Conservation (phyloP, 2,329 filamentous ascomycete species). For the Neopestalotiopsis clavispora region DNA sequence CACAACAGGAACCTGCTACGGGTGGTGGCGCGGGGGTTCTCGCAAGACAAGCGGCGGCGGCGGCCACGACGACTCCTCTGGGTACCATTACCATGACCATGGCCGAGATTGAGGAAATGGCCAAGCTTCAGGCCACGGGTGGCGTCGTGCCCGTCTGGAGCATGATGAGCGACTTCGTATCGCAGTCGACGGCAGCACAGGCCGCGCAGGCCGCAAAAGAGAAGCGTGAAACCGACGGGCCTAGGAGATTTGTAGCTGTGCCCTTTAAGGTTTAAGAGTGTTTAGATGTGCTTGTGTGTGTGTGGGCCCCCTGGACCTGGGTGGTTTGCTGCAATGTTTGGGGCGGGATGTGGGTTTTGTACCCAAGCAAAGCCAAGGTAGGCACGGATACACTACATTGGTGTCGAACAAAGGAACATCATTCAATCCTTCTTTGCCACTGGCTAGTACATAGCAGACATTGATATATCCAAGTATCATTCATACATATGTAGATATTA, state of each 20-base stretch:
- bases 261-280: neutral
- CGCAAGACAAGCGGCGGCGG: conserved; percentile 11
- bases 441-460: neutral
- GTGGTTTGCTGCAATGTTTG: neutral
- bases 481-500: neutral
- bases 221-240: neutral
- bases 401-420: too few species aligned
- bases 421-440: too few species aligned
- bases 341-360: too few species aligned
- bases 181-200: neutral
- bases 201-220: neutral
- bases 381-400: too few species aligned
- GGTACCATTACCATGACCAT: conserved; percentile 15
- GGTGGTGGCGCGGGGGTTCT: neutral
- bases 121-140: neutral
- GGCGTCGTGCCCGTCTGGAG: conserved; percentile 13
- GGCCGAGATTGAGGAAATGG: conserved; percentile 11
- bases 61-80: neutral
- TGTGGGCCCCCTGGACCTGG: neutral
- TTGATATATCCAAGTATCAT: neutral
- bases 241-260: neutral
- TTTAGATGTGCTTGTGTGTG: neutral
- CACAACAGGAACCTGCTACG: too few species aligned
- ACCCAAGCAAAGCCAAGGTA: too few species aligned
- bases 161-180: conserved; percentile 13